phyloP scores from a whole-genome alignment of 2,329 filamentous ascomycete species.

The Lomentospora prolificans region DNA sequence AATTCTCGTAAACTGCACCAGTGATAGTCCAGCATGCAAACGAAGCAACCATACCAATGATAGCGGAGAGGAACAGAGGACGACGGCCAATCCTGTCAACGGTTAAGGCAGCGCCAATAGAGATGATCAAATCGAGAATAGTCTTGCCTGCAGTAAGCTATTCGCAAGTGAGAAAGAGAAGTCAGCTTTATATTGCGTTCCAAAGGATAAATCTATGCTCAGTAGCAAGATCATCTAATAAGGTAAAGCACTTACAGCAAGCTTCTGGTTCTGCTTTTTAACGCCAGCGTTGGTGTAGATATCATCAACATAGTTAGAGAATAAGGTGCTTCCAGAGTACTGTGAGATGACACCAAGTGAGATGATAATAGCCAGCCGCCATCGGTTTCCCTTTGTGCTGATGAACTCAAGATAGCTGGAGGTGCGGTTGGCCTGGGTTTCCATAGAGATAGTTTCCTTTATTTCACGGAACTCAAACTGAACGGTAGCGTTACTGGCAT shows the following conservation, averaged over 20 bases:
- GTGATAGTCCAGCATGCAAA: constrained; percentile 41
- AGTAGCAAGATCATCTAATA: too few species aligned
- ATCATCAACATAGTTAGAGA: constrained; percentile 56
- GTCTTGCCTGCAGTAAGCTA: constrained; percentile 44
- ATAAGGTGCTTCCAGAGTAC: constrained; percentile 57
- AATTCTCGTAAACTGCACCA: constrained; percentile 42
- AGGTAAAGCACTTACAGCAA: constrained; percentile 28
- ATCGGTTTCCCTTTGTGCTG: constrained; percentile 52
- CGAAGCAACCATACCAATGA: constrained; percentile 35
- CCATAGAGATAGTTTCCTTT: constrained; percentile 49
- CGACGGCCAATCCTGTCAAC: constrained; percentile 43
- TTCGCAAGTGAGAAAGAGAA: too few species aligned
- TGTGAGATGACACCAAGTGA: constrained; percentile 58
- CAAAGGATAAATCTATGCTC: too few species aligned
- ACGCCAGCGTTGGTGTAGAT: constrained; percentile 55
- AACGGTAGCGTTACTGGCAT: constrained; percentile 48
- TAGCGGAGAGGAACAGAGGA: constrained; percentile 41
- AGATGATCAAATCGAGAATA: constrained; percentile 47
- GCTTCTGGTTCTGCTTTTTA: constrained; percentile 43
- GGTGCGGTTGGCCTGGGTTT: constrained; percentile 36
- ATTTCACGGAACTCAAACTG: constrained; percentile 60
- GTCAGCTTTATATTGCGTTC: too few species aligned
- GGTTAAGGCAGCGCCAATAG: constrained; percentile 39
- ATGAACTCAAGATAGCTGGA: constrained; percentile 52
- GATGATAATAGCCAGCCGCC: constrained; percentile 50